These are phyloP conservation scores for Halophytophthora batemanensis DNA, from an alignment of 352 stramenopile genomes.

Conservation along the genomic window DNA sequence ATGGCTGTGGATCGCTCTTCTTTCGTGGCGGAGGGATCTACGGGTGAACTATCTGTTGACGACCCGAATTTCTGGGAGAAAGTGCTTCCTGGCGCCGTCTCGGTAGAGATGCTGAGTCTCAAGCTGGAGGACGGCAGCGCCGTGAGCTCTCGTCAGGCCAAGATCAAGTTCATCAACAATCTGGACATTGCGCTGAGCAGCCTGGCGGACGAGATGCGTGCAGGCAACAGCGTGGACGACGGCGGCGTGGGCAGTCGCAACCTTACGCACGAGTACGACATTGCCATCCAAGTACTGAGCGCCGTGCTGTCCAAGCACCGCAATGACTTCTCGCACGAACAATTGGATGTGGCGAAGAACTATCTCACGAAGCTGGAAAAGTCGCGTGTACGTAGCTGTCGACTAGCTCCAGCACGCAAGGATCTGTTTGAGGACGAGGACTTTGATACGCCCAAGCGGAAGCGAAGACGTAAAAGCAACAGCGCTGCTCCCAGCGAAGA, in stretches of 20 bases:
- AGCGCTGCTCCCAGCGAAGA: constrained; percentile 26
- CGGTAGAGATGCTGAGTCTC: constrained; percentile 82
- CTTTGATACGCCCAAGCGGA: constrained; percentile 43
- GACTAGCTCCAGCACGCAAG: constrained; percentile 30
- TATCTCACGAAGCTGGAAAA: constrained; percentile 81
- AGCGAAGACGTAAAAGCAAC: constrained; percentile 38
- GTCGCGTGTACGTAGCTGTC: constrained; percentile 77
- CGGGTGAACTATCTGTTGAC: constrained; percentile 91
- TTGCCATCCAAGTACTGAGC: constrained; percentile 83
- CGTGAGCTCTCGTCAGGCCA: constrained; percentile 72
- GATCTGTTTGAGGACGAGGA: constrained; percentile 34
- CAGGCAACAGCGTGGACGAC: constrained; percentile 40
- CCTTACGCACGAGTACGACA: constrained; percentile 81
- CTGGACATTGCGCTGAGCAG: constrained; percentile 75
- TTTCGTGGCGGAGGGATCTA: constrained; percentile 91
- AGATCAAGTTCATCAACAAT: constrained; percentile 89
- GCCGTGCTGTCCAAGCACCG: constrained; percentile 71
- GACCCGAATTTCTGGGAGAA: constrained; percentile 97
- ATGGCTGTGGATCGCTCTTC: constrained; percentile 86
- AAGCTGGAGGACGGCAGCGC: constrained; percentile 87
- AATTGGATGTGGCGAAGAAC: constrained; percentile 73
- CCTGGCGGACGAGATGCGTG: constrained; percentile 64
- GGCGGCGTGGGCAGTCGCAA: constrained; percentile 42
- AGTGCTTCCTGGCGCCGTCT: constrained; percentile 82
- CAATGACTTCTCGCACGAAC: constrained; percentile 78